Conservation (phyloP, 768 basidiomycete species). For the Rickenella mellea region DNA sequence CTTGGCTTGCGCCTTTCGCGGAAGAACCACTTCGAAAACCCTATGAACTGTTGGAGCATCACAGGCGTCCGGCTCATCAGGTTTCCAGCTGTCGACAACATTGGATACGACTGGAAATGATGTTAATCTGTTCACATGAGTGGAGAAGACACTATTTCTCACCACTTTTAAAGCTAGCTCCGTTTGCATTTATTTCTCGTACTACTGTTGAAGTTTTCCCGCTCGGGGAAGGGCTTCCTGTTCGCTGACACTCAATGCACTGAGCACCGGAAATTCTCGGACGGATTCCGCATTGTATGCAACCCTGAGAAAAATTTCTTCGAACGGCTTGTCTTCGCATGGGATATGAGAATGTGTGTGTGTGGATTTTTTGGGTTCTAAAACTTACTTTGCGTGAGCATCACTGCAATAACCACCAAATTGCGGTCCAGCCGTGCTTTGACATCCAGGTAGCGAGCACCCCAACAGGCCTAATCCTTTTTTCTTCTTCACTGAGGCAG, state of each 20-base stretch:
- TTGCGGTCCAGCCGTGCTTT: slow-evolving; percentile 36
- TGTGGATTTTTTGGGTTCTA: slow-evolving; percentile 1
- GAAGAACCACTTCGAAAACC: slow-evolving; percentile 40
- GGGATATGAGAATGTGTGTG: slow-evolving; percentile 6
- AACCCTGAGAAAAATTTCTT: slow-evolving; percentile 37
- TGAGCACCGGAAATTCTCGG: slow-evolving; percentile 36
- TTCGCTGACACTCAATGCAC: slow-evolving; percentile 42
- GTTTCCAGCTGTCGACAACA: slow-evolving; percentile 46
- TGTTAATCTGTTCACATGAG: slow-evolving; percentile 8
- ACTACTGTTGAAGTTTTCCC: slow-evolving; percentile 36
- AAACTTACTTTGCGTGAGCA: slow-evolving; percentile 43
- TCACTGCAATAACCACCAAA: slow-evolving; percentile 51
- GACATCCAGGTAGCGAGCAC: slow-evolving; percentile 44
- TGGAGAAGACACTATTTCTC: slow-evolving; percentile 16
- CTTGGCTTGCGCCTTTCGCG: slow-evolving; percentile 16
- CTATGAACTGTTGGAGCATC: slow-evolving; percentile 37
- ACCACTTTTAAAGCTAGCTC: slow-evolving; percentile 45
- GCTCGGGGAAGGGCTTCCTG: slow-evolving; percentile 32
- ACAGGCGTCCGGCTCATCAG: slow-evolving; percentile 23
- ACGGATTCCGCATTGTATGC: slow-evolving; percentile 36
- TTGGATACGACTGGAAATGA: slow-evolving; percentile 26
- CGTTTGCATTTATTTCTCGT: slow-evolving; percentile 16
- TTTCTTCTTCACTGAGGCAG: background rate
- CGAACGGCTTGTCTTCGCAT: slow-evolving; percentile 46
- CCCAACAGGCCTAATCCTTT: background rate